Evolutionary conservation across 768 basidiomycete species (phyloP), one percentile per base, ranked within the genome.

Genomic region (Agrocybe pediades): DNA sequence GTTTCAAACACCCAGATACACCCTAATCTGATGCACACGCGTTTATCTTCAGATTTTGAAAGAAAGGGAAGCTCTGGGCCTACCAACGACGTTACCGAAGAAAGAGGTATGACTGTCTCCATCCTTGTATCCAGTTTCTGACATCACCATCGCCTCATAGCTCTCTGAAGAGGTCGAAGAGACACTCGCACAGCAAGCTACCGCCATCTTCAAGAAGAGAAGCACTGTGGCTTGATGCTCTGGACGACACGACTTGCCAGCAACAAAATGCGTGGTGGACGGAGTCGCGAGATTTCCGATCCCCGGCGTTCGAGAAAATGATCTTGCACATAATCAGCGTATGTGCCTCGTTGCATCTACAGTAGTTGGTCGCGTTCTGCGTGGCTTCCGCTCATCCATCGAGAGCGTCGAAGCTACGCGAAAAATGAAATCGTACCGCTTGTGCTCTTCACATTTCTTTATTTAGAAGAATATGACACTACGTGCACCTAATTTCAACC

Each of bases 151-250:
- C 49, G 20, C 39, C 40, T 49, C 43, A 45, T 68, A 73, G 48
- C 47, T 51, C 16, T 58, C 63, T 27, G 76, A 77, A 53, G 61
- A 70, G 41, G 62, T 66, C 9, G 77, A 78, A 52, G 65, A 73
- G 39, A 62, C 68, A 4, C 67, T 78, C 15, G 74, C 77, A 17
- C 72, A 74, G 58, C 71, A 72, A 47, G 77, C 77, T 7, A 71
- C 75, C 58, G 57, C 67, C n/a, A 71, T 58, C 19, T 68, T 62
- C 51, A 55, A 53, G 26, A 64, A 59, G 30, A 39, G 51, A 46
- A 44, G 44, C 27, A 15, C 13, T n/a, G 11, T n/a, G 13, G 11
- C 61, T 17, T 53, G 53, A 51, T 58, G 42, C 53, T 16, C 41
- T 46, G 30, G 47, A n/a, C n/a, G n/a, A n/a, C n/a, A n/a, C n/a